Percentiles rank a stretch among this genome's conserved stretches.
These are phyloP conservation scores for Ceratocystis lukuohia DNA, from an alignment of 2,329 filamentous ascomycete species.

Conservation along the genomic window DNA sequence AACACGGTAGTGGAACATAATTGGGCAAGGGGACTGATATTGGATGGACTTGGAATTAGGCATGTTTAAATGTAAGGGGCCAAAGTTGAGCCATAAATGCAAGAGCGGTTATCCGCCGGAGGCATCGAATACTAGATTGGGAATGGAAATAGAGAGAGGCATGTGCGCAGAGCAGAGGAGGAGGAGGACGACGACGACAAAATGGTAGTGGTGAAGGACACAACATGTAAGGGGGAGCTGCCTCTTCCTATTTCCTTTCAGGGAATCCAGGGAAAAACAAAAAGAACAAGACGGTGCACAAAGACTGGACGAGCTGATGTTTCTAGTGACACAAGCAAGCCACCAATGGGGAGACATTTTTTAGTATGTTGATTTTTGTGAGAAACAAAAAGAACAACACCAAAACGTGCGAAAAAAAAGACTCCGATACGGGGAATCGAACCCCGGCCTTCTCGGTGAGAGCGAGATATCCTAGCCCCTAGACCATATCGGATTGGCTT, in stretches of 20 bases:
- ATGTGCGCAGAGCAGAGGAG: background rate
- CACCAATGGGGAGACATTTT: background rate
- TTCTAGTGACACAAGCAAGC: background rate
- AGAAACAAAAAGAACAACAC: background rate
- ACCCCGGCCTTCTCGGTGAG: constrained; percentile 22
- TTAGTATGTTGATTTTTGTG: background rate
- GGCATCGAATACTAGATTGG: background rate
- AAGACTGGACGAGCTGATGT: constrained; percentile 2
- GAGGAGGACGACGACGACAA: background rate
- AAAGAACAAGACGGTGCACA: background rate
- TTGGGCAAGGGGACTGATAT: background rate
- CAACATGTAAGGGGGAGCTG: background rate
- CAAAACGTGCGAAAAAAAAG: too few relatives aligned
- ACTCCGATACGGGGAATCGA: constrained; percentile 23
- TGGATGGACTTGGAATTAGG: background rate
- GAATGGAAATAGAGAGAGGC: background rate
- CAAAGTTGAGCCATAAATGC: background rate
- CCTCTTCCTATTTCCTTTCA: background rate
- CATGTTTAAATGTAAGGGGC: background rate
- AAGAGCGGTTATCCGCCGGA: background rate
- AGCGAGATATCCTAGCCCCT: constrained; percentile 13
- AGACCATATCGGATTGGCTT: constrained; percentile 13
- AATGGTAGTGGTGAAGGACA: background rate
- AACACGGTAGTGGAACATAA: background rate
- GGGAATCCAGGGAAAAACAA: background rate